These are phyloP conservation scores for Allium sativum DNA, from an alignment of 106 monocot species.

Conservation along the genomic window DNA sequence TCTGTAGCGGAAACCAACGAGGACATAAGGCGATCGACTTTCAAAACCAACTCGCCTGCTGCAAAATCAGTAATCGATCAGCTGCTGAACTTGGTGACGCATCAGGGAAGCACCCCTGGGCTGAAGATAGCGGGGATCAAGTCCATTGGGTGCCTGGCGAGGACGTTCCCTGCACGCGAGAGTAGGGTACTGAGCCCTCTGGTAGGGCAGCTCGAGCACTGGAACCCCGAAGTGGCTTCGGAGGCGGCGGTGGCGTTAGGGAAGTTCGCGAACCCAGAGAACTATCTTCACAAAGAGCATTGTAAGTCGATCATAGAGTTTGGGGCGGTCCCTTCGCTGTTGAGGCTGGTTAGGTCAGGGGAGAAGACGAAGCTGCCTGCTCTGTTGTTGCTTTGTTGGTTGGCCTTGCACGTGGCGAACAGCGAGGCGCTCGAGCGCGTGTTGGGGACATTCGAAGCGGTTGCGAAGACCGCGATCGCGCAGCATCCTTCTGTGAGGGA, in stretches of 20 bases:
- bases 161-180: slow-evolving; percentile 48
- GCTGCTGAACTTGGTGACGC: slow-evolving; percentile 28
- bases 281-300: slow-evolving; percentile 38
- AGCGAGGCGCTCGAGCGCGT: slow-evolving; percentile 40
- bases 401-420: slow-evolving; percentile 30
- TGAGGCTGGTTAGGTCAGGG: slow-evolving; percentile 31
- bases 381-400: slow-evolving; percentile 31
- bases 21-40: slow-evolving; percentile 54
- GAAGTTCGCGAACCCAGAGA: slow-evolving; percentile 45
- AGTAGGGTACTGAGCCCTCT: slow-evolving; percentile 30
- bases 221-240: slow-evolving; percentile 34
- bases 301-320: slow-evolving; percentile 53
- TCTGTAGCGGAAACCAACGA: slow-evolving; percentile 33
- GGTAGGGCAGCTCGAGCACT: slow-evolving; percentile 36
- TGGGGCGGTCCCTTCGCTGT: slow-evolving; percentile 20
- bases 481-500: slow-evolving; percentile 37
- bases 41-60: slow-evolving; percentile 49
- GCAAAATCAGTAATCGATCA: slow-evolving; percentile 49
- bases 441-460: slow-evolving; percentile 26
- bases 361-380: slow-evolving; percentile 49
- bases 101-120: slow-evolving; percentile 13
- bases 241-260: slow-evolving; percentile 39
- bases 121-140: slow-evolving; percentile 40
- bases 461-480: slow-evolving; percentile 11
- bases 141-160: slow-evolving; percentile 39